Evolutionary conservation across 2,329 filamentous ascomycete genomes (phyloP).

Genomic region (Aspergillus persii): DNA sequence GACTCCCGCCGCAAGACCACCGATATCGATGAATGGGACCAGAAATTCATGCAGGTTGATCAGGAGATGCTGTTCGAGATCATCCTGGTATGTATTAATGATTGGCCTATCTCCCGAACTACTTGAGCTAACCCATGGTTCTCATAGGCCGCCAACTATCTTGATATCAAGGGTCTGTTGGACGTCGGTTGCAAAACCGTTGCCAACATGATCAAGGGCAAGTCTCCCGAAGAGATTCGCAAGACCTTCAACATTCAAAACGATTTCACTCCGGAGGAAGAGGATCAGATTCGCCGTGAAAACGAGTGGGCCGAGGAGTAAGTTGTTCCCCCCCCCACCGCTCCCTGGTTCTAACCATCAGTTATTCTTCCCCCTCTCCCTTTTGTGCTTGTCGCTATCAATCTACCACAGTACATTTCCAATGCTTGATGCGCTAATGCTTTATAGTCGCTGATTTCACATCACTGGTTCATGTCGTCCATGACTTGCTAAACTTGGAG

Average conservation of each 20-base stretch:
- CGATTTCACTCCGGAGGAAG: constrained; percentile 97
- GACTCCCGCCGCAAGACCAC: constrained; percentile 97
- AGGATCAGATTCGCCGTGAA: constrained; percentile 92
- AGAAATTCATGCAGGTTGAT: constrained; percentile 99
- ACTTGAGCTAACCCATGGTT: constrained; percentile 1
- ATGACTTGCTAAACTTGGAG: background rate
- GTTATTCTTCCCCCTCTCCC: background rate
- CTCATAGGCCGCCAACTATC: constrained; percentile 85
- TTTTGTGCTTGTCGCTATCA: background rate
- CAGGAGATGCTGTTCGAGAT: constrained; percentile 99
- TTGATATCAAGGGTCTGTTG: constrained; percentile 96
- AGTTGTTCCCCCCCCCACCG: constrained; percentile 26
- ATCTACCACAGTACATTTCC: background rate
- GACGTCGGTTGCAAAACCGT: constrained; percentile 99
- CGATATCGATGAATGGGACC: constrained; percentile 99
- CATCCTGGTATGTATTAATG: constrained; percentile 70
- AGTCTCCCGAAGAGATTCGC: constrained; percentile 97
- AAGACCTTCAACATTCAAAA: constrained; percentile 99
- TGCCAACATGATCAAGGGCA: constrained; percentile 99
- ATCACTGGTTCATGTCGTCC: background rate
- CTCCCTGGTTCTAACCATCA: background rate
- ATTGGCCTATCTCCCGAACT: background rate
- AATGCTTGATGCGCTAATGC: constrained; percentile 4
- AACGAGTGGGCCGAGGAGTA: constrained; percentile 88
- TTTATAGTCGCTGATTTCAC: constrained; percentile 50